Evolutionary conservation across 306 rosid genomes (phyloP).

Genomic region (Inga laurina): DNA sequence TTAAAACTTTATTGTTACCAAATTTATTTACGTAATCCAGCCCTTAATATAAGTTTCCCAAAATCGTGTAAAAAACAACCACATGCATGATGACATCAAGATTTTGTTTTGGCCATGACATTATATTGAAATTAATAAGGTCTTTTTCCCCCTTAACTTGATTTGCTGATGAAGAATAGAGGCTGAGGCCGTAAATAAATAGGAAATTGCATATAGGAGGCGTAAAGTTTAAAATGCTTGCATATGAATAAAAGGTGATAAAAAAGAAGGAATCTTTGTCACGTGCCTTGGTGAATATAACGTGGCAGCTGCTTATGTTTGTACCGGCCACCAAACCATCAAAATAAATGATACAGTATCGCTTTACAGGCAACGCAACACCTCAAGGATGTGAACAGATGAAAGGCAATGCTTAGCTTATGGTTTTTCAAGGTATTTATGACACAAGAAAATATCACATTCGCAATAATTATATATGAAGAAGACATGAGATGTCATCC

Average conservation of each 20-base stretch:
- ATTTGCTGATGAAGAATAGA: background rate
- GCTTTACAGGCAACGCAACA: background rate
- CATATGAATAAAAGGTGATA: background rate
- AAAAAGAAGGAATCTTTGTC: background rate
- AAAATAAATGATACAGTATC: background rate
- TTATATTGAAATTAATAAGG: background rate
- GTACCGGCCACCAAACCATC: constrained; percentile 3
- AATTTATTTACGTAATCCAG: too few species aligned
- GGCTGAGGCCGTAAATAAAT: too few species aligned
- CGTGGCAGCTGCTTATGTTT: background rate
- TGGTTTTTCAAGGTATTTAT: background rate
- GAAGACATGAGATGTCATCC: too few species aligned
- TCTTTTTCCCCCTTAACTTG: background rate
- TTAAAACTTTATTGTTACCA: too few species aligned
- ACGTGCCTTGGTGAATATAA: background rate
- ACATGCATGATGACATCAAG: background rate
- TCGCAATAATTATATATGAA: too few species aligned
- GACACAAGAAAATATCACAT: too few species aligned
- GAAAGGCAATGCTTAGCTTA: background rate
- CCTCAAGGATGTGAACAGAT: background rate
- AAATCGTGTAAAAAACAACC: too few species aligned
- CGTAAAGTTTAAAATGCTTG: background rate
- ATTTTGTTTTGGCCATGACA: background rate
- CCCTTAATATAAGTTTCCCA: background rate
- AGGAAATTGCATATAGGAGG: background rate